These are phyloP conservation scores for Citrus australasica DNA, from an alignment of 345 rosid species.

Conservation along the genomic window DNA sequence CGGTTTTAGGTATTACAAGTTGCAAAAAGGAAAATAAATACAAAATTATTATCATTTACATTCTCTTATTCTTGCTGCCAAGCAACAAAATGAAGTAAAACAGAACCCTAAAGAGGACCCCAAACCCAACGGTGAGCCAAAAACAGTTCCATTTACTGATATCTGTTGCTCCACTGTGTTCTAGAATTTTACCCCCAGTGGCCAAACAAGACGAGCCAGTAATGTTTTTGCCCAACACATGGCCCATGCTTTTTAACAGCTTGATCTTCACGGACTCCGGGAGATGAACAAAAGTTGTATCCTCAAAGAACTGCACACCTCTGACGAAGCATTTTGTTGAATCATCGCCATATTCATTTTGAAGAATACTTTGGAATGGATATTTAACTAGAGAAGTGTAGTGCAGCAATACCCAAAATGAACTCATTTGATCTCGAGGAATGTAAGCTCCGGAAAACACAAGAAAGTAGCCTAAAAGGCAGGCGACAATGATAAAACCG, in stretches of 20 bases:
- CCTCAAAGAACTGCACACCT: slow-evolving; percentile 79
- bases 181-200: slow-evolving; percentile 55
- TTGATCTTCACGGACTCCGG: slow-evolving; percentile 38
- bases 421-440: slow-evolving; percentile 59
- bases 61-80: slow-evolving; percentile 88
- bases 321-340: slow-evolving; percentile 60
- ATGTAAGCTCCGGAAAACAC: slow-evolving; percentile 91
- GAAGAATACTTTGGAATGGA: slow-evolving; percentile 64
- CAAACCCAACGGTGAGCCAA: slow-evolving; percentile 87
- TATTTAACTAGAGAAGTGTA: slow-evolving; percentile 81
- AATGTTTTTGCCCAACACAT: slow-evolving; percentile 48
- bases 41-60: slow-evolving; percentile 10
- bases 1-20: too few species aligned
- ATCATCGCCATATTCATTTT: slow-evolving; percentile 50
- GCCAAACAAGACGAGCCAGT: slow-evolving; percentile 74
- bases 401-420: slow-evolving; percentile 87
- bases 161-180: slow-evolving; percentile 65
- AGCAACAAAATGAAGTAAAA: slow-evolving; percentile 69
- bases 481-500: slow-evolving; percentile 75
- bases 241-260: slow-evolving; percentile 55
- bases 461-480: slow-evolving; percentile 74
- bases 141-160: slow-evolving; percentile 78
- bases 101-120: slow-evolving; percentile 76
- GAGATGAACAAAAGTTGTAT: slow-evolving; percentile 46
- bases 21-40: too few species aligned